Base-by-base conservation (phyloP, 805 yeast genomes). In the Wickerhamiella spandovensis region DNA sequence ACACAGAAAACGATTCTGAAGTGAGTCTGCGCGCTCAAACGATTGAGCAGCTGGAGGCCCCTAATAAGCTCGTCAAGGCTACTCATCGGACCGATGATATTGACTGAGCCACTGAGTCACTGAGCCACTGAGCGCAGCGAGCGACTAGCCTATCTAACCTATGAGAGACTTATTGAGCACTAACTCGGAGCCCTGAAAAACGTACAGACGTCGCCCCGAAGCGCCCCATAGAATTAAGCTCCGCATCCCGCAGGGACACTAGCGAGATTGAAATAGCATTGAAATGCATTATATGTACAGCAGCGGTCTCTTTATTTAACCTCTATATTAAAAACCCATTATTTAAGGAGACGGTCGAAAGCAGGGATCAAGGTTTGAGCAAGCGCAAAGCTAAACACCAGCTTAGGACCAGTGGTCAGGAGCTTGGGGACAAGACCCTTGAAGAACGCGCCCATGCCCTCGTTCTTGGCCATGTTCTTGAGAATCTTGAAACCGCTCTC, bases 361-460 rank as follows among this genome's bases (percentile, higher is more conserved):
- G 95, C 95, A 53, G 98, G 98, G 59, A 92, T 92, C 72, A 92
- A 78, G 41, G 95, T 77, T 73, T 90, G 98, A 43, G 98, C 98
- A 67, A 90, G 72, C 9, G 98, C 98, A 65, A 90, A 90, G n/a
- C 95, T 86, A 68, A 92, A 92, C 49, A 92, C 98, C 62, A 92
- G 78, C 73, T 92, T 92, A 50, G 98, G 98, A 58, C 98, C 98
- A 35, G 98, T 89, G 46, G 98, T 92, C 67, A 92, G 77, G 64
- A 92, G 77, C 71, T 92, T 92, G 54, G 98, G 98, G 53, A 95
- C 85, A 64, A 92, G 77, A 44, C 98, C 98, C 72, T 90, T 90
- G 78, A 92, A 90, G 73, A 90, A 92, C 15, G 97, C 76, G 25
- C 88, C 61, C 54, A 85, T 47, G 55, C 97, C 98, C 72, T 92